Conservation (phyloP, 176 grass and related monocot genomes). For the Puya raimondii region DNA sequence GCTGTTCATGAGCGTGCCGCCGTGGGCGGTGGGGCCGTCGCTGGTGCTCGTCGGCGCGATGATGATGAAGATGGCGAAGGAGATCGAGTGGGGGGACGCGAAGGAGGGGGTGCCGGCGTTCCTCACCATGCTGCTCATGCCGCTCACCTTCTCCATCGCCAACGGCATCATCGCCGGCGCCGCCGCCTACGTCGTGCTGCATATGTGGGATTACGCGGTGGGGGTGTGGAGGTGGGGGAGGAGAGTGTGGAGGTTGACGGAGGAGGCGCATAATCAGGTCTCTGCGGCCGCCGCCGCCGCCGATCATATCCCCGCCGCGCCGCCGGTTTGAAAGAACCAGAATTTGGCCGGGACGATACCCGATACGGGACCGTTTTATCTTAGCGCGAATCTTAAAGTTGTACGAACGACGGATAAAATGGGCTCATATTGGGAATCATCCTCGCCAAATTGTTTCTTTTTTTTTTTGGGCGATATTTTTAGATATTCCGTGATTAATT, state of each 20-base stretch:
- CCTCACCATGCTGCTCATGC: constrained; percentile 68
- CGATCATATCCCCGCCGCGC: background rate
- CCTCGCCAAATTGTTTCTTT: too few species aligned
- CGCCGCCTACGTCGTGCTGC: constrained; percentile 33
- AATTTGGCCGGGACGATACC: too few species aligned
- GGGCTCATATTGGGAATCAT: too few species aligned
- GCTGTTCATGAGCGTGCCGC: constrained; percentile 48
- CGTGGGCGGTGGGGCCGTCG: constrained; percentile 61
- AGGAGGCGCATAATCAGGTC: background rate
- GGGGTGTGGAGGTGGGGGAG: background rate
- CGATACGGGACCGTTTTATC: too few species aligned
- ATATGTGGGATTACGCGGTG: constrained; percentile 30
- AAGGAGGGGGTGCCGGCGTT: constrained; percentile 62
- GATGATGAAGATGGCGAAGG: constrained; percentile 63
- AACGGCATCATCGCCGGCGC: constrained; percentile 63
- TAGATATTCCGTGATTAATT: too few species aligned
- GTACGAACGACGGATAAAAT: too few species aligned
- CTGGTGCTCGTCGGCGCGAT: constrained; percentile 67
- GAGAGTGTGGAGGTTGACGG: background rate
- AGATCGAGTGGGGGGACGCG: constrained; percentile 55
- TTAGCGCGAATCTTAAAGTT: too few species aligned
- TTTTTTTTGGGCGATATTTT: too few species aligned
- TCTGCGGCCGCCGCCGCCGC: background rate
- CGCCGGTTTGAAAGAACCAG: background rate
- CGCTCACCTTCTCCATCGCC: constrained; percentile 69